These are phyloP conservation scores for Jackrogersella minutella DNA, from an alignment of 495 filamentous ascomycete species.

Conservation along the genomic window DNA sequence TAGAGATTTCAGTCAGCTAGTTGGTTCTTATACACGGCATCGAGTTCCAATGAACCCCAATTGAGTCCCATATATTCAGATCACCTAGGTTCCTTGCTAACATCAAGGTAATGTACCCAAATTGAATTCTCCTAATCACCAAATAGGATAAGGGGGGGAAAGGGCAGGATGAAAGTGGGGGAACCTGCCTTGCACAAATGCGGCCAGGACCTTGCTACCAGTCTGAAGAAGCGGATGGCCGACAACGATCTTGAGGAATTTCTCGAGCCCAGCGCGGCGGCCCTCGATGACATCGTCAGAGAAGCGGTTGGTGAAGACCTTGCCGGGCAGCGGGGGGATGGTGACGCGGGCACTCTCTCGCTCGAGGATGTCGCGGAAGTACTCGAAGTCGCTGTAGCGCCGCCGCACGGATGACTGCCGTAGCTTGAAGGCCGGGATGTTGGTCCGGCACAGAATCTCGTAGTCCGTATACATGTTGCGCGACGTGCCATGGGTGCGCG, in stretches of 20 bases:
- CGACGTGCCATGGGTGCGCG: slow-evolving; percentile 92
- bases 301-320: slow-evolving; percentile 98
- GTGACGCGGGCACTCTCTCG: slow-evolving; percentile 92
- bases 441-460: slow-evolving; percentile 95
- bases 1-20: slow-evolving; percentile 45
- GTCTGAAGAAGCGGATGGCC: slow-evolving; percentile 97
- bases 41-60: not conserved
- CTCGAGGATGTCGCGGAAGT: slow-evolving; percentile 98
- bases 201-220: slow-evolving; percentile 92
- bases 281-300: slow-evolving; percentile 99
- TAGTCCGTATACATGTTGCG: slow-evolving; percentile 99
- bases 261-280: slow-evolving; percentile 86
- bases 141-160: not conserved
- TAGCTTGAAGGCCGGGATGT: slow-evolving; percentile 98
- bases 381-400: slow-evolving; percentile 97
- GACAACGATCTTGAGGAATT: slow-evolving; percentile 97
- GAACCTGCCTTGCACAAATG: slow-evolving; percentile 90
- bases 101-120: not conserved
- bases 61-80: not conserved
- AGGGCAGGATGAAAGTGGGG: slow-evolving; percentile 30
- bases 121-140: slow-evolving; percentile 26
- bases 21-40: slow-evolving; percentile 5
- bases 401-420: slow-evolving; percentile 81
- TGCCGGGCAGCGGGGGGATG: slow-evolving; percentile 94
- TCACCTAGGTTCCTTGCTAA: not conserved